Base-by-base conservation (phyloP, 352 stramenopile species). In the Phytopythium helicoides region DNA sequence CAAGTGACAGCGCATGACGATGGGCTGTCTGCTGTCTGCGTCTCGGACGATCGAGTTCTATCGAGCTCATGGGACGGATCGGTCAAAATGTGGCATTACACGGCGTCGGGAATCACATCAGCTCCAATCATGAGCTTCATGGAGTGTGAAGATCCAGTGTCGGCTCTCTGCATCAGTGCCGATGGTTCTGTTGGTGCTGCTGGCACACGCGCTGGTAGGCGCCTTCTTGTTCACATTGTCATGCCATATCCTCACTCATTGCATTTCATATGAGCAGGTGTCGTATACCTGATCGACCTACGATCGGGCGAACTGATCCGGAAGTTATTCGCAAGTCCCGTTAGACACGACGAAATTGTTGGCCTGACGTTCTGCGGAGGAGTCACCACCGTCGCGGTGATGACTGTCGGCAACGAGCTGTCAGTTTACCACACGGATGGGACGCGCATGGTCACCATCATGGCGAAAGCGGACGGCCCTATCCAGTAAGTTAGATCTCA, bases 71-170 rank as follows among this genome's bases (percentile, higher is more conserved):
- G 62, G 73, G 83, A 94, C 57, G 76, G 76, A 0, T 87, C 81
- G 1, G 74, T 94, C 44, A 94, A 90, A 63, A 65, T 86, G 59
- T 92, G 81, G 81, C 81, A 90, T 34, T 90, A 80, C 60, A 84
- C 81, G 15, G 54, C 76, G 1, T 81, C 79, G 6, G 80, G 80
- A 0, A 81, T 94, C 44, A 75, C 80, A 4, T 70, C 71, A 10
- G 75, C 69, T 3, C 84, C 84, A 14, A 47, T 92, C 16, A 74
- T 64, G 54, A 76, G 69, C 1, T 92, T 85, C 54, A 88, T 87
- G 72, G 81, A 91, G 38, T 89, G 79, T 38, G 84, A 91, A 48
- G 82, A 89, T 23, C 78, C 81, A 0, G 68, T 94, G 2, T 52
- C 87, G 22, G 66, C 68, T 50, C 59, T 94, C 35, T 84, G 85